Evolutionary conservation across 139 green algal genomes (phyloP), one percentile per base, ranked within the genome.

Genomic region (Picochlorum sp.): DNA sequence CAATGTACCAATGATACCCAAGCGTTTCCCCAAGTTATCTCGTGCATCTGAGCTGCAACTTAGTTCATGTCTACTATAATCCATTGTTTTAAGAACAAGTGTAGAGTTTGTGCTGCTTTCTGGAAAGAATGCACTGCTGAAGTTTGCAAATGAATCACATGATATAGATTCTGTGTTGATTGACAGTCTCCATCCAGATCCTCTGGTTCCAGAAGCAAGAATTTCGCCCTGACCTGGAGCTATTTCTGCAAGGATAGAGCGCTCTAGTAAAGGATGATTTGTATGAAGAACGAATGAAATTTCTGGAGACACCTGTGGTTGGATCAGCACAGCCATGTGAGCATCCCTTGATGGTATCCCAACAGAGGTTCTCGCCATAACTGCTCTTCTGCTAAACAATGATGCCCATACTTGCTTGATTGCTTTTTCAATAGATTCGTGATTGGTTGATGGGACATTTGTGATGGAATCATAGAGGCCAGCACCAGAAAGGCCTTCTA

Each of bases 381-480:
- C 85, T 4, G 93, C 92, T 4, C 90, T 71, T 16, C 82, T 70
- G 10, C 85, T 90, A 84, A 88, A 95, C 7, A 96, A 78, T 3
- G 82, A 94, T 16, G 91, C 89, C 93, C 92, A 98, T 62, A 98
- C 92, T 9, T 62, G 62, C 4, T 71, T 50, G 14, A 95, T 68
- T 9, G 83, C 86, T n/a, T 15, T 54, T 15, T 61, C 67, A 28
- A 96, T 59, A 2, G 81, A 82, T 20, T 63, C 61, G 1, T 57
- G 26, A 61, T 86, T 58, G 18, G 57, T 38, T 7, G 71, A 51
- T 16, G 66, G n/a, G 15, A 95, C 67, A 68, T 88, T 87, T 18
- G 79, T 75, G 13, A 96, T 73, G 31, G 77, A 90, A n/a, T 98
- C 93, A 70, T 98, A 98, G 65, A 98, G 83, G 2, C 93, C 93